A percentile compares a stretch with the other conserved stretches of the same genome.
These are phyloP conservation scores for Xerocomus cyaneibrunnescens DNA, from an alignment of 1,284 basidiomycete species.

Conservation along the genomic window DNA sequence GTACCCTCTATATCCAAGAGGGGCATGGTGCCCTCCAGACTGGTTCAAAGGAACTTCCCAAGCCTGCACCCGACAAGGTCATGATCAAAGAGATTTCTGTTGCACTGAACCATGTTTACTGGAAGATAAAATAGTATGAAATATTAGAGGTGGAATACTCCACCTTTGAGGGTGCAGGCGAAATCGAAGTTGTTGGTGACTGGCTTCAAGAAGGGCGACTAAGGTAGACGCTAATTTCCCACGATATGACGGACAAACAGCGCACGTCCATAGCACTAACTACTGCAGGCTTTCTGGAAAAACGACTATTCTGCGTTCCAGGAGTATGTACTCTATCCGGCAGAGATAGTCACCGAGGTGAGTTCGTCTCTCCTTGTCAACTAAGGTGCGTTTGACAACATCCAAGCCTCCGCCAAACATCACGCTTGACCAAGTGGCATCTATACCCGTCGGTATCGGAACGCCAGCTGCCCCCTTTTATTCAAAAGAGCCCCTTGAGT, in stretches of 20 bases:
- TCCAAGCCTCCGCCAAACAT: too few species aligned
- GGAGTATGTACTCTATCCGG: too few species aligned
- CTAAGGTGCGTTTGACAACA: too few species aligned
- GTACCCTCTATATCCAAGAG: not conserved
- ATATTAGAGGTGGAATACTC: conserved; percentile 33
- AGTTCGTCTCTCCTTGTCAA: too few species aligned
- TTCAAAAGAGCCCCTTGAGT: not conserved
- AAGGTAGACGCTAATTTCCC: too few species aligned
- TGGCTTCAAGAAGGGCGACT: too few species aligned
- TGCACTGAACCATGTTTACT: conserved; percentile 28
- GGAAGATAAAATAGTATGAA: conserved; percentile 33
- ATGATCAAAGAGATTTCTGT: conserved; percentile 14
- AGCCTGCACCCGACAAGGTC: conserved; percentile 4
- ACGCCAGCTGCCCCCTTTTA: not conserved
- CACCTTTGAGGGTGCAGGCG: conserved; percentile 26
- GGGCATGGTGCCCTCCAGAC: conserved; percentile 4
- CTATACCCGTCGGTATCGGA: not conserved
- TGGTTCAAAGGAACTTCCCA: not conserved
- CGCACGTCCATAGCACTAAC: too few species aligned
- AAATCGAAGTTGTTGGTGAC: conserved; percentile 38
- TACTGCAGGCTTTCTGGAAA: too few species aligned
- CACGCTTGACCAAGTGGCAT: too few species aligned
- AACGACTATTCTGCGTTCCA: too few species aligned
- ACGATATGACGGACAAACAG: too few species aligned
- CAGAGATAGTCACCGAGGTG: too few species aligned